Conservation (phyloP, 2,329 filamentous ascomycete genomes). For the Lasiodiplodia sp. region DNA sequence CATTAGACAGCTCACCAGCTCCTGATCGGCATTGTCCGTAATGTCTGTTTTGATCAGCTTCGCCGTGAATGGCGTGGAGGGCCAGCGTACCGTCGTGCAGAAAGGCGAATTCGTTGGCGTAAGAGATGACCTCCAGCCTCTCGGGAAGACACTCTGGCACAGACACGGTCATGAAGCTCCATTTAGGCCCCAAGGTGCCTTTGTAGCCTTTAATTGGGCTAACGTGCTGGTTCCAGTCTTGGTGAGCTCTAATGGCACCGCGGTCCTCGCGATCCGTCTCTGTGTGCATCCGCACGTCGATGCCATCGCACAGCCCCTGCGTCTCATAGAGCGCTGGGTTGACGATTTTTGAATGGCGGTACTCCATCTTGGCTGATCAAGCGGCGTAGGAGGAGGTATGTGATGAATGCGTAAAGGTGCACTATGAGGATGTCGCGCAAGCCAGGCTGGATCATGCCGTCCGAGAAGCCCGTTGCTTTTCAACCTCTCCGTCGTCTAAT, state of each 20-base stretch:
- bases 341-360: neutral
- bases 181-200: conserved; percentile 39
- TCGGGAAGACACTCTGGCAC: conserved; percentile 51
- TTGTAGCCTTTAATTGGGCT: conserved; percentile 36
- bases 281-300: conserved; percentile 31
- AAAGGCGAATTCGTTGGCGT: conserved; percentile 53
- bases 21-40: neutral
- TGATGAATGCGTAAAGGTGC: too few species aligned
- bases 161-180: conserved; percentile 42
- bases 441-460: too few species aligned
- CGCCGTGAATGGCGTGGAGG: neutral
- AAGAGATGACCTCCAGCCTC: conserved; percentile 49
- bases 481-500: too few species aligned
- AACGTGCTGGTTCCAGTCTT: conserved; percentile 44
- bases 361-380: too few species aligned
- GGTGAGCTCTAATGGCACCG: conserved; percentile 44
- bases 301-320: conserved; percentile 30
- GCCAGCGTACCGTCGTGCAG: conserved; percentile 46
- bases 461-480: too few species aligned
- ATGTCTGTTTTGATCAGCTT: neutral
- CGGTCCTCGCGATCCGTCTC: conserved; percentile 38
- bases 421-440: too few species aligned
- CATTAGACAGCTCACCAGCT: neutral
- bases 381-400: too few species aligned
- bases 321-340: conserved; percentile 23